A percentile compares a stretch with the other conserved stretches of the same genome.
phyloP scores from a whole-genome alignment of 208 protist species.

The Porcisia hertigi region DNA sequence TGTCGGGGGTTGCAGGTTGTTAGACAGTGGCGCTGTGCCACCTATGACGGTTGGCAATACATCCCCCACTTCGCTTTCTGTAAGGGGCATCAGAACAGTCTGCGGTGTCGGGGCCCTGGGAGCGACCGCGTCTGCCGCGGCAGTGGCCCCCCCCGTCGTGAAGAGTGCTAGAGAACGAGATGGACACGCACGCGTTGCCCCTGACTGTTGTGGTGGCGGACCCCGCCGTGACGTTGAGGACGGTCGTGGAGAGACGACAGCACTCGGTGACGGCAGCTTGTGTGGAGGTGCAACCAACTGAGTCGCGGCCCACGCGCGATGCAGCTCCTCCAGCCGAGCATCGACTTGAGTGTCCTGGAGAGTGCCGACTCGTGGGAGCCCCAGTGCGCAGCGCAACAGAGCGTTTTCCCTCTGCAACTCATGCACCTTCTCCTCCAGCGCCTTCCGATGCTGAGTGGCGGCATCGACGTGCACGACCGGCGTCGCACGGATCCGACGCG shows the following conservation, averaged over 20 bases:
- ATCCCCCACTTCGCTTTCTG: conserved; percentile 1
- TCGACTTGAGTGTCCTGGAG: conserved; percentile 15
- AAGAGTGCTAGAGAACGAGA: not conserved
- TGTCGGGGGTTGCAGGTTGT: not conserved
- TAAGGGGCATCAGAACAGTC: conserved; percentile 10
- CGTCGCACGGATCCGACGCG: conserved; percentile 53
- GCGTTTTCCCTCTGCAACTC: conserved; percentile 55
- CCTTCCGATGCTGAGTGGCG: conserved; percentile 53
- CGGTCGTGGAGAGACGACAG: not conserved
- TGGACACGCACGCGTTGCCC: not conserved
- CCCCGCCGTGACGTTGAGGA: not conserved
- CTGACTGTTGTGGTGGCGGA: not conserved
- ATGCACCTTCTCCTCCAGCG: conserved; percentile 41
- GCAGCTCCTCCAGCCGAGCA: conserved; percentile 20
- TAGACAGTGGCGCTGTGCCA: not conserved
- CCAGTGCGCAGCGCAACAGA: conserved; percentile 40
- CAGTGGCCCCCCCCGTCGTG: not conserved
- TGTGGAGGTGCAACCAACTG: not conserved
- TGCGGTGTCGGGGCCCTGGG: not conserved
- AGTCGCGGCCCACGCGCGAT: not conserved
- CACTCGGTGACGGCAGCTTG: not conserved
- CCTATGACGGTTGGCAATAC: not conserved
- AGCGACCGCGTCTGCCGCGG: not conserved
- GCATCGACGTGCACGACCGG: conserved; percentile 69
- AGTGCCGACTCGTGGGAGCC: conserved; percentile 8